Evolutionary conservation across 768 basidiomycete species (phyloP), one percentile per base, ranked within the genome.

Genomic region (Naganishia antarctica): DNA sequence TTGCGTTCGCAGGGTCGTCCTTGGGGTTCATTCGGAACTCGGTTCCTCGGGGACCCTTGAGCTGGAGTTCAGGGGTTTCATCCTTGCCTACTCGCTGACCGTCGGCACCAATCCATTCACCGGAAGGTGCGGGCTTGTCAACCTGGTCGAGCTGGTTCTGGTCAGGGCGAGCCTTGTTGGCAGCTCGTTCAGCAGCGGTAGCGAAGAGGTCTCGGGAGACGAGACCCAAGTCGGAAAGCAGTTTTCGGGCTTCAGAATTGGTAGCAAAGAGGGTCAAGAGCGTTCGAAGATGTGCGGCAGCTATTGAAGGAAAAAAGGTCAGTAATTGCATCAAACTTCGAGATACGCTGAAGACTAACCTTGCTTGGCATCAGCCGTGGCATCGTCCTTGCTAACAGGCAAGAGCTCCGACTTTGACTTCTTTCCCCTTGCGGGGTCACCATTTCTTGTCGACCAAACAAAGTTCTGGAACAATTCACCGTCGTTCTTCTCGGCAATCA

Each of bases 391-490:
- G 65, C 83, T 82, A n/a, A 84, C 80, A n/a, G 84, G 82, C 61
- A 78, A 68, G 31, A 80, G 76, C 61, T 80, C 81, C 45, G 76
- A 78, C 77, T 81, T 83, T 40, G 75, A 71, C 65, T 79, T 74
- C 61, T 74, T 80, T 44, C 75, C 78, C 59, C 73, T 67, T n/a
- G 71, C 60, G 21, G 81, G 70, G 59, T 82, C 74, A 21, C 86
- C 79, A 40, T 83, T 83, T 34, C 83, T 80, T 1, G 71, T 70
- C 29, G 68, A 83, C 87, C 87, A 92, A 43, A 93, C 78, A 69
- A 94, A 93, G 71, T 89, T 87, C 78, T 97, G 94, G 76, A 96
- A 82, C 43, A 97, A 82, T 79, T 97, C 91, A 70, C 94, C 92
- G 25, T 71, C 71, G 72, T 96, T 96, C 84, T 94, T 96, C 70